Base-by-base conservation (phyloP, 495 filamentous ascomycete genomes). In the Terfezia boudieri region DNA sequence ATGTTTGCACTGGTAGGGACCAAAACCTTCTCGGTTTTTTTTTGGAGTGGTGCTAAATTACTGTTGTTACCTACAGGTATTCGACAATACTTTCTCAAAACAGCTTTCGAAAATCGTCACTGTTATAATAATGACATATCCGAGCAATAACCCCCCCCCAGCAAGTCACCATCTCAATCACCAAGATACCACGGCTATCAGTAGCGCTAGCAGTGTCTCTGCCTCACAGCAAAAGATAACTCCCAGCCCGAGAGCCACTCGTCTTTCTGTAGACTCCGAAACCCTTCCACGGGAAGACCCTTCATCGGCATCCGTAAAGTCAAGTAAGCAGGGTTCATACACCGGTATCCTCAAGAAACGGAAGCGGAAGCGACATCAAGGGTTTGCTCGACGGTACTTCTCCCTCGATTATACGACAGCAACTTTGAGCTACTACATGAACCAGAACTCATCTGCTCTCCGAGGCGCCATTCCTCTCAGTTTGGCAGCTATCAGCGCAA, bases 11-110 rank as follows among this genome's bases (percentile, higher is more conserved):
- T 98, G 54, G 84, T 65, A 62, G 14, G 61, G 26, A 32, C 26
- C 26, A 5, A 32, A 32, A 32, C 20, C 23, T 20, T 43, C 43
- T 17, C 37, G 16, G 49, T 48, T 55, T 22, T 49, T 48, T 23
- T 46, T 23, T 46, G 22, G 16, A 49, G 8, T 8, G 17, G 26
- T 11, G 49, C 36, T 36, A 20, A 10, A 46, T 60, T 48, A 56
- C 37, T n/a, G 23, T 8, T 17, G 1, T 1, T 9, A 48, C 36
- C 4, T 9, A 48, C 36, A 65, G 63, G 63, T 96, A 26, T 94
- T 98, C 64, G 90, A 98, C 74, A 98, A 98, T 64, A 98, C 92
- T 36, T 96, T 96, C 66, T 92, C 88, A 51, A 96, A 94, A 70
- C 82, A 87, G 64, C 78, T 86, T 43, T 86, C 87, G 52, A 98